phyloP scores from a whole-genome alignment of 1,284 basidiomycete genomes.

The Neotropicomus parvogracilis region DNA sequence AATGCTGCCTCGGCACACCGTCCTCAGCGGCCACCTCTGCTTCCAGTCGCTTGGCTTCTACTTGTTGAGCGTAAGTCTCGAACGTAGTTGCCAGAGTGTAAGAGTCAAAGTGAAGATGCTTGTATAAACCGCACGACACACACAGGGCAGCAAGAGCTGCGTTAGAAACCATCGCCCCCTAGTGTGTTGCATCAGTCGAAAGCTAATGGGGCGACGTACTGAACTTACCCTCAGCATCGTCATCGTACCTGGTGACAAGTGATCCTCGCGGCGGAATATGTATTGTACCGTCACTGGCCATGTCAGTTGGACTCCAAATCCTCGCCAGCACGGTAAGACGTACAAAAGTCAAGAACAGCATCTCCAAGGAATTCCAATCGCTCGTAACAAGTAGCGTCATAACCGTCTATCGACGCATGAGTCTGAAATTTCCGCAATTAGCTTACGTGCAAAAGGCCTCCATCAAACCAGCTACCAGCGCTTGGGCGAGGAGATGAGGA shows the following conservation, averaged over 20 bases:
- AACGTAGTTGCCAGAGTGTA: constrained; percentile 49
- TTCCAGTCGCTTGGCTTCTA: constrained; percentile 51
- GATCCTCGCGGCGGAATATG: constrained; percentile 59
- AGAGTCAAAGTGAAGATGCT: constrained; percentile 58
- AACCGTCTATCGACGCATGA: constrained; percentile 56
- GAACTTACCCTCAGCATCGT: constrained; percentile 66
- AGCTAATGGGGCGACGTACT: constrained; percentile 1
- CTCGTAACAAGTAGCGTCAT: constrained; percentile 59
- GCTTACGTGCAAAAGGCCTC: constrained; percentile 1
- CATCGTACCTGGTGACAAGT: constrained; percentile 65
- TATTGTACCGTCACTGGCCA: constrained; percentile 66
- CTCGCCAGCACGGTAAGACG: constrained; percentile 26
- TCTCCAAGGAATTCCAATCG: constrained; percentile 81
- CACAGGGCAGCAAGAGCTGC: constrained; percentile 69
- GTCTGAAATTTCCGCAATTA: constrained; percentile 42
- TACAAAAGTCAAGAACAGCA: constrained; percentile 76
- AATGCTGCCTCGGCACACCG: constrained; percentile 62
- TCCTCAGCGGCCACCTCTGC: constrained; percentile 47
- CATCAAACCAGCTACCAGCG: constrained; percentile 51
- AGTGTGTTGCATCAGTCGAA: constrained; percentile 8
- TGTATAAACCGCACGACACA: constrained; percentile 60
- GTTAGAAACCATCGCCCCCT: constrained; percentile 83
- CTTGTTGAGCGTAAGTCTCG: constrained; percentile 47
- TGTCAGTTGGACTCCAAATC: constrained; percentile 8
- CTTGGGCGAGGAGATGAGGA: constrained; percentile 63